These are phyloP conservation scores for Stagonosporopsis rhizophila DNA, from an alignment of 2,329 filamentous ascomycete genomes.

Conservation along the genomic window DNA sequence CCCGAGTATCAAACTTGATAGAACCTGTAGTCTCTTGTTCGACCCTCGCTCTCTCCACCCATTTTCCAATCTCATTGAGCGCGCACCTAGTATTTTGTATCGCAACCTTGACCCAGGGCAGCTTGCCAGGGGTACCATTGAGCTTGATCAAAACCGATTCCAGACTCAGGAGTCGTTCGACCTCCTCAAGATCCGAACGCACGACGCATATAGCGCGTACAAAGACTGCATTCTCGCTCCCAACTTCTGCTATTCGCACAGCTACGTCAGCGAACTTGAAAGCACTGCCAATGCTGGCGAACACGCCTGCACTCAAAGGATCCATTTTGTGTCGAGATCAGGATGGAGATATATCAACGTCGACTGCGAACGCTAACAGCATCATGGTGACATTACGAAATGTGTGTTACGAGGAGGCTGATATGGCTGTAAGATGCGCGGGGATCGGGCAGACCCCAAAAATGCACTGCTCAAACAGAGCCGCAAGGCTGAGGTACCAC, in stretches of 20 bases:
- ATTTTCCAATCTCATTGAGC: conserved; percentile 35
- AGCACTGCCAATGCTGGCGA: conserved; percentile 29
- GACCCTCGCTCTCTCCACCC: conserved; percentile 28
- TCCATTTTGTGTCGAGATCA: conserved; percentile 18
- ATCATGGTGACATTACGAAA: not conserved
- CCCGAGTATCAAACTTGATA: conserved; percentile 27
- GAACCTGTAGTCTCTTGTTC: conserved; percentile 29
- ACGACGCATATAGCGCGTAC: conserved; percentile 35
- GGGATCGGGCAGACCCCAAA: conserved; percentile 6
- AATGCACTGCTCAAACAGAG: not conserved
- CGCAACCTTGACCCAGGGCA: conserved; percentile 27
- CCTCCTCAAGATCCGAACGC: conserved; percentile 31
- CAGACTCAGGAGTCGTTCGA: conserved; percentile 25
- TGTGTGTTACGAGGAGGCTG: not conserved
- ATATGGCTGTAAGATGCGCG: not conserved
- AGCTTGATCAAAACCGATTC: conserved; percentile 23
- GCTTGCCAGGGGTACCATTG: conserved; percentile 22
- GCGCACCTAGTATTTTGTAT: conserved; percentile 29
- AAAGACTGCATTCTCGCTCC: conserved; percentile 35
- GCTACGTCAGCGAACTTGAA: conserved; percentile 36
- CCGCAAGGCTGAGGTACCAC: conserved; percentile 4
- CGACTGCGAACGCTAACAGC: not conserved
- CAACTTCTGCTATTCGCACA: conserved; percentile 30
- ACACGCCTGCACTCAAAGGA: conserved; percentile 22
- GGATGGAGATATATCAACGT: not conserved